Evolutionary conservation across 495 filamentous ascomycete species (phyloP).

Genomic region (Penicillium crystallinum): DNA sequence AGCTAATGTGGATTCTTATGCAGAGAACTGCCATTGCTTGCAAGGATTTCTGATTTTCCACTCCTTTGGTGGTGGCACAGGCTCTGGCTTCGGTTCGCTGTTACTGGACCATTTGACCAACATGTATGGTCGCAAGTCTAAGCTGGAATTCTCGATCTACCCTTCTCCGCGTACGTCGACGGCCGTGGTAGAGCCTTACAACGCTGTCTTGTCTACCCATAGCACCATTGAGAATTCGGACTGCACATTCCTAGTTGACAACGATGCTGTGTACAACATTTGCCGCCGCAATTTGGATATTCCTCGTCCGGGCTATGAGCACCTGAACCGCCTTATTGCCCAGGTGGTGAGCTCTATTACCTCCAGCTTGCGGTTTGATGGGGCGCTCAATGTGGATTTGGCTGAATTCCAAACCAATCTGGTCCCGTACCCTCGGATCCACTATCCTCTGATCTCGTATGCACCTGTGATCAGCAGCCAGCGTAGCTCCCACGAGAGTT

Average conservation of each 20-base stretch:
- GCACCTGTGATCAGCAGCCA: slow-evolving; percentile 77
- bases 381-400: slow-evolving; percentile 85
- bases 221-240: slow-evolving; percentile 92
- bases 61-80: slow-evolving; percentile 89
- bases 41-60: slow-evolving; percentile 94
- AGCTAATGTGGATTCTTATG: background rate
- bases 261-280: slow-evolving; percentile 91
- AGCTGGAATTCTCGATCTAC: slow-evolving; percentile 89
- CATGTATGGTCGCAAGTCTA: slow-evolving; percentile 92
- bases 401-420: slow-evolving; percentile 95
- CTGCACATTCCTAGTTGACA: slow-evolving; percentile 89
- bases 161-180: slow-evolving; percentile 81
- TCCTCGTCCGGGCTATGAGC: slow-evolving; percentile 78
- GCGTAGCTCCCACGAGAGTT: slow-evolving; percentile 85
- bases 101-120: slow-evolving; percentile 81
- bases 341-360: slow-evolving; percentile 92
- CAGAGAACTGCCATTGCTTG: slow-evolving; percentile 86
- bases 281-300: slow-evolving; percentile 86
- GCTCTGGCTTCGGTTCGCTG: slow-evolving; percentile 84
- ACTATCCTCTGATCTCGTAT: slow-evolving; percentile 87
- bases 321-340: slow-evolving; percentile 85
- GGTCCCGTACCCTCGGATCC: slow-evolving; percentile 87
- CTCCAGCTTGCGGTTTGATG: slow-evolving; percentile 83
- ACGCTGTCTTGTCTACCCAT: slow-evolving; percentile 85
- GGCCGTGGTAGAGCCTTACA: slow-evolving; percentile 90